phyloP scores from a whole-genome alignment of 2,329 filamentous ascomycete genomes.

The Aspergillus puulaauensis region DNA sequence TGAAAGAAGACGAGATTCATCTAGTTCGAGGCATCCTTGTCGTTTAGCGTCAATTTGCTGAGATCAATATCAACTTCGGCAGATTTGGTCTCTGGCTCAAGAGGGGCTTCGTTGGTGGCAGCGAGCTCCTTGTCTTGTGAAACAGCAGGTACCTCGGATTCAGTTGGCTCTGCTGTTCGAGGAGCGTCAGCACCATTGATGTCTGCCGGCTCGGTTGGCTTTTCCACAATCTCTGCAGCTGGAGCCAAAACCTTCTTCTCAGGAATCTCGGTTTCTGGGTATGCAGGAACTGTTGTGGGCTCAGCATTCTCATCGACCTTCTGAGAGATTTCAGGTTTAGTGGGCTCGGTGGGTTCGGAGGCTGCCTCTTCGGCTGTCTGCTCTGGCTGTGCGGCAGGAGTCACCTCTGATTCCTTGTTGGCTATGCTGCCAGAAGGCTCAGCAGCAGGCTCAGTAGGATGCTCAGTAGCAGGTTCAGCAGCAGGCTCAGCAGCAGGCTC shows the following conservation, averaged over 20 bases:
- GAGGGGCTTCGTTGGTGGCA: slow-evolving; percentile 3
- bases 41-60: slow-evolving; percentile 23
- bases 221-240: background rate
- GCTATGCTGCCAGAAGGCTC: background rate
- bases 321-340: background rate
- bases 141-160: slow-evolving; percentile 7
- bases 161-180: slow-evolving; percentile 3
- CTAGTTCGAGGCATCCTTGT: slow-evolving; percentile 4
- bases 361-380: background rate
- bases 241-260: background rate
- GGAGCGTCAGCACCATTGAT: background rate
- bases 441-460: background rate
- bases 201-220: background rate
- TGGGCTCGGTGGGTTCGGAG: background rate
- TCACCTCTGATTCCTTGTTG: background rate
- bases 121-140: background rate
- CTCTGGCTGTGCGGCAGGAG: background rate
- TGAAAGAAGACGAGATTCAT: background rate
- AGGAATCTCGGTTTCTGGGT: background rate
- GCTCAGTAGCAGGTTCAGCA: background rate
- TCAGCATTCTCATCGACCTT: slow-evolving; percentile 12
- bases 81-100: slow-evolving; percentile 8
- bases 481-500: slow-evolving; percentile 7
- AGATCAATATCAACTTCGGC: slow-evolving; percentile 27
- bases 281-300: slow-evolving; percentile 5